Conservation (phyloP, 2,329 filamentous ascomycete species). For the Trichoderma cornu-damae region DNA sequence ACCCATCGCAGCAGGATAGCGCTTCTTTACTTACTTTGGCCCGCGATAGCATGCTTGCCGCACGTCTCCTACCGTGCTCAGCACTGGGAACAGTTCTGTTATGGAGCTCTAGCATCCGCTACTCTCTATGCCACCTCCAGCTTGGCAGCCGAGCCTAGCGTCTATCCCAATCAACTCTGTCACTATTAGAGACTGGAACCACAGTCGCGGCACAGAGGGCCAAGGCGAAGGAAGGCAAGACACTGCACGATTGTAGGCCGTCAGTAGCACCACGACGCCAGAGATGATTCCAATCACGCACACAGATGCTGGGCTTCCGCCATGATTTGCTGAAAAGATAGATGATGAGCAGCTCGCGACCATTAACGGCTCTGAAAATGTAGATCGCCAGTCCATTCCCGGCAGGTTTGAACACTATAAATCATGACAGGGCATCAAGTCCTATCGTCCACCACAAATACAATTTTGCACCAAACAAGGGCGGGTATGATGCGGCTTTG, state of each 20-base stretch:
- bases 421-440: too few relatives aligned
- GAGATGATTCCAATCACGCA: constrained; percentile 54
- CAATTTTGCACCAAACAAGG: constrained; percentile 45
- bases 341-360: constrained; percentile 51
- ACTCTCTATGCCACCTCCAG: constrained; percentile 54
- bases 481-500: constrained; percentile 44
- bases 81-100: constrained; percentile 48
- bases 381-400: constrained; percentile 55
- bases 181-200: constrained; percentile 37
- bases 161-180: constrained; percentile 44
- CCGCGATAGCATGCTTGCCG: constrained; percentile 59
- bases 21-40: constrained; percentile 63
- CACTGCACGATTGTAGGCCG: constrained; percentile 46
- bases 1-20: constrained; percentile 59
- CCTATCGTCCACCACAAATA: background rate
- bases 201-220: constrained; percentile 45
- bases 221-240: constrained; percentile 57
- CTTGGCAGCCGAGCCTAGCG: constrained; percentile 41
- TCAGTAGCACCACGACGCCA: constrained; percentile 48
- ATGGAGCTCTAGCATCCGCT: constrained; percentile 57
- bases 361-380: constrained; percentile 51
- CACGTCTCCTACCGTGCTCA: constrained; percentile 45
- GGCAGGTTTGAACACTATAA: constrained; percentile 51
- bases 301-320: constrained; percentile 59
- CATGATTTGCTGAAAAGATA: constrained; percentile 57